Percentiles rank a stretch among this genome's conserved stretches.
Evolutionary conservation across 768 basidiomycete species (phyloP).

Genomic region (Lentinula detonsa): DNA sequence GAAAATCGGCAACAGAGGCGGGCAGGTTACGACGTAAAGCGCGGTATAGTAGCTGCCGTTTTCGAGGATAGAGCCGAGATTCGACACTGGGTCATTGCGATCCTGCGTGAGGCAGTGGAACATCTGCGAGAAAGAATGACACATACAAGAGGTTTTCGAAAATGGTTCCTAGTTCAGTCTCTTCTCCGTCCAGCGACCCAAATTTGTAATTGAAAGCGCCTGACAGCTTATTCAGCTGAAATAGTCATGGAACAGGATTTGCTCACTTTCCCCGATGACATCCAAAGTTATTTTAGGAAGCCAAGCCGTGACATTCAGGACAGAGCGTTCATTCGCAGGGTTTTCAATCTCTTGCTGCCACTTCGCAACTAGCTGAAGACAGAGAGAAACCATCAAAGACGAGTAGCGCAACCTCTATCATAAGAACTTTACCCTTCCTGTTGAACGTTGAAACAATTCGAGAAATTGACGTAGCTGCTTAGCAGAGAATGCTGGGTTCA

Average conservation of each 20-base stretch:
- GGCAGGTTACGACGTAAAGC: background rate
- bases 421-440: slow-evolving; percentile 6
- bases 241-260: background rate
- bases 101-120: background rate
- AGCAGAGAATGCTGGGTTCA: slow-evolving; percentile 24
- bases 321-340: background rate
- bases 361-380: slow-evolving; percentile 18
- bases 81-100: background rate
- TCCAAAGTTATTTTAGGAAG: slow-evolving; percentile 26
- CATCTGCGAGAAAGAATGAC: background rate
- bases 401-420: background rate
- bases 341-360: background rate
- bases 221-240: background rate
- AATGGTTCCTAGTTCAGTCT: background rate
- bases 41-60: background rate
- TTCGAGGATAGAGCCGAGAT: background rate
- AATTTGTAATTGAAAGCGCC: slow-evolving; percentile 26
- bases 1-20: background rate
- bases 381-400: background rate
- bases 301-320: slow-evolving; percentile 18
- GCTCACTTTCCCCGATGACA: slow-evolving; percentile 27
- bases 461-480: slow-evolving; percentile 19
- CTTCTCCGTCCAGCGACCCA: slow-evolving; percentile 6
- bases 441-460: slow-evolving; percentile 19
- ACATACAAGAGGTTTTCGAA: background rate